Evolutionary conservation across 805 yeast species (phyloP).

Genomic region (Candida pini): DNA sequence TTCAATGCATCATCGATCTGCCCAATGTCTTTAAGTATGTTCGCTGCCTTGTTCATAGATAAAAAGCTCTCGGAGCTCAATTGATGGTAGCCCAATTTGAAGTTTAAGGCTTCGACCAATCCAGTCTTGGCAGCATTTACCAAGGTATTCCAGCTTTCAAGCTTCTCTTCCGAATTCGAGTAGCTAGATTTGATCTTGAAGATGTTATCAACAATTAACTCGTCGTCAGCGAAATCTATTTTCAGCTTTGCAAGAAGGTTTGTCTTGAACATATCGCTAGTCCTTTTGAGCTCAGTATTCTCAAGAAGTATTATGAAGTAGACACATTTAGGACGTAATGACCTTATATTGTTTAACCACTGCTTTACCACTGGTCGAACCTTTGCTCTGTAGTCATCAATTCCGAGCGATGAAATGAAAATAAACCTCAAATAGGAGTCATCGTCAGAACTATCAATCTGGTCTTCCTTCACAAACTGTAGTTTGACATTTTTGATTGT

Average conservation of each 20-base stretch:
- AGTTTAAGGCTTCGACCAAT: slow-evolving; percentile 47
- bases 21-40: slow-evolving; percentile 40
- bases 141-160: slow-evolving; percentile 48
- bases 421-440: slow-evolving; percentile 52
- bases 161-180: slow-evolving; percentile 31
- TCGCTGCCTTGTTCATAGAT: slow-evolving; percentile 28
- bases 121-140: slow-evolving; percentile 41
- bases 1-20: slow-evolving; percentile 56
- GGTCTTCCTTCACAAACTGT: slow-evolving; percentile 51
- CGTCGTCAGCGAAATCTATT: slow-evolving; percentile 25
- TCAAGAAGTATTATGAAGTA: slow-evolving; percentile 50
- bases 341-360: slow-evolving; percentile 55
- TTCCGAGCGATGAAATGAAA: slow-evolving; percentile 56
- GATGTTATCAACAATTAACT: slow-evolving; percentile 29
- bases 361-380: slow-evolving; percentile 77
- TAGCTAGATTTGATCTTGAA: slow-evolving; percentile 35
- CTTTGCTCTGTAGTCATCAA: slow-evolving; percentile 72
- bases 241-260: slow-evolving; percentile 27
- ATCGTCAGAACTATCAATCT: slow-evolving; percentile 29
- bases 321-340: slow-evolving; percentile 48
- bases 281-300: slow-evolving; percentile 14
- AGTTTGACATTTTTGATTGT: slow-evolving; percentile 59
- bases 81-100: slow-evolving; percentile 37
- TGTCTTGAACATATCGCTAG: slow-evolving; percentile 25
- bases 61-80: slow-evolving; percentile 10